phyloP scores from a whole-genome alignment of 2,329 filamentous ascomycete genomes.

The Chlorencoelia australis region DNA sequence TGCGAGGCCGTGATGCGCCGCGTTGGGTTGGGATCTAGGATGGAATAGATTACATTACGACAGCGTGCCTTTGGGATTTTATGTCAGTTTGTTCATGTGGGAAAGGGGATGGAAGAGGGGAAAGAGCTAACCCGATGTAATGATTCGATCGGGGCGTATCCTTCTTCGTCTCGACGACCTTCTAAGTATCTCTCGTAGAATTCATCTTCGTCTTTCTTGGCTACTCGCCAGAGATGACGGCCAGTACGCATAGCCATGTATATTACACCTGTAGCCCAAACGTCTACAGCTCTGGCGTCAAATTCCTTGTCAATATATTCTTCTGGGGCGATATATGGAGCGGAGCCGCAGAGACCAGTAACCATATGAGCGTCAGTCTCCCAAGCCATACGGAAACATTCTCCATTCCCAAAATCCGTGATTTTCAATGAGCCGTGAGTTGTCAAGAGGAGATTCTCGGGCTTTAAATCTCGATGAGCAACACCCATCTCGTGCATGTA shows the following conservation, averaged over 20 bases:
- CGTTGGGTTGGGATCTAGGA: constrained; percentile 86
- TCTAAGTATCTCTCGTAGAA: constrained; percentile 94
- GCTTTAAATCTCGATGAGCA: constrained; percentile 91
- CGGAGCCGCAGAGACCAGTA: constrained; percentile 88
- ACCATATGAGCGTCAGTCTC: constrained; percentile 98
- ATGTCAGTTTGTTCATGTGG: constrained; percentile 12
- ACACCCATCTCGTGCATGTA: constrained; percentile 99
- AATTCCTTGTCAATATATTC: constrained; percentile 95
- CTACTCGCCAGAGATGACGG: constrained; percentile 91
- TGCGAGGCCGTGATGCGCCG: constrained; percentile 92
- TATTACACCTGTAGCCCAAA: constrained; percentile 97
- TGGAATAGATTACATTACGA: constrained; percentile 97
- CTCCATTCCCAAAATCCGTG: constrained; percentile 96
- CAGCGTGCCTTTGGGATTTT: constrained; percentile 64
- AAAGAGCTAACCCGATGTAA: constrained; percentile 69
- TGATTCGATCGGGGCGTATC: constrained; percentile 92
- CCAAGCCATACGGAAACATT: constrained; percentile 99
- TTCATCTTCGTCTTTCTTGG: constrained; percentile 92
- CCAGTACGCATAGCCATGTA: constrained; percentile 99
- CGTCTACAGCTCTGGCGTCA: constrained; percentile 91
- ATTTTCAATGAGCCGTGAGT: constrained; percentile 92
- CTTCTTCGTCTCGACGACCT: constrained; percentile 85
- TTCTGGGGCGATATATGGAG: constrained; percentile 94
- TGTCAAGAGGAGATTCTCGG: constrained; percentile 89
- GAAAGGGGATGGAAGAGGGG: constrained; percentile 1